Evolutionary conservation across 345 rosid genomes (phyloP), one percentile per base, ranked within the genome.

Genomic region (Eucalyptus camaldulensis): DNA sequence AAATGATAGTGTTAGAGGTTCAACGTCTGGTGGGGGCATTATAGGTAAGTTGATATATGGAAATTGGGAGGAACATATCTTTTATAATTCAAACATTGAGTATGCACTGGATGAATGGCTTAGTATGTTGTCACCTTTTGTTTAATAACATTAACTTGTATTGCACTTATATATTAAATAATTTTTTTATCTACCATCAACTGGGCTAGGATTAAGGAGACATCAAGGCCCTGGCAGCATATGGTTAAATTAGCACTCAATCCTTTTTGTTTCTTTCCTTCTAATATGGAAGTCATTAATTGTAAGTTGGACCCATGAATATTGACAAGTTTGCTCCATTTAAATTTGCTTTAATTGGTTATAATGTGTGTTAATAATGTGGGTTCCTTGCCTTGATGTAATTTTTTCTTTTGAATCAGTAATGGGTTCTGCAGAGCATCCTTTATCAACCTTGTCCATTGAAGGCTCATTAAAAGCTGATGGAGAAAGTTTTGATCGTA

Each of bases 371-470:
- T 56, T 86, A 11, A 53, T 37, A 17, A 53, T 33, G 45, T 25
- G 8, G 9, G 33, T 86, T 86, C 83, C 24, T 47, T 87, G 91
- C 62, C 49, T 91, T 91, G 56, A 76, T 76, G 85, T 22, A 86
- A 80, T 88, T 91, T 88, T 44, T 91, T 14, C 67, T 89, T 62
- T 67, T 90, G 85, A 88, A 86, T 90, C 96, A 98, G 99, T 97
- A 60, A 96, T 98, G 96, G 99, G 99, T 90, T 97, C 99, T 47
- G 43, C 92, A 93, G 98, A 95, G 94, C 99, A 97, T 91, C 99
- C 99, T 45, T 91, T 98, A 89, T 93, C 99, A 92, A 95, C 93
- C 90, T 94, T 98, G 93, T 94, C 94, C 83, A 86, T 97, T 91
- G 92, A 94, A 90, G 99, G 99, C 88, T 92, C 94, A 49, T 94